A percentile compares a stretch with the other conserved stretches of the same genome.
phyloP scores from a whole-genome alignment of 169 alveolate genomes.

The Babesia ovata region DNA sequence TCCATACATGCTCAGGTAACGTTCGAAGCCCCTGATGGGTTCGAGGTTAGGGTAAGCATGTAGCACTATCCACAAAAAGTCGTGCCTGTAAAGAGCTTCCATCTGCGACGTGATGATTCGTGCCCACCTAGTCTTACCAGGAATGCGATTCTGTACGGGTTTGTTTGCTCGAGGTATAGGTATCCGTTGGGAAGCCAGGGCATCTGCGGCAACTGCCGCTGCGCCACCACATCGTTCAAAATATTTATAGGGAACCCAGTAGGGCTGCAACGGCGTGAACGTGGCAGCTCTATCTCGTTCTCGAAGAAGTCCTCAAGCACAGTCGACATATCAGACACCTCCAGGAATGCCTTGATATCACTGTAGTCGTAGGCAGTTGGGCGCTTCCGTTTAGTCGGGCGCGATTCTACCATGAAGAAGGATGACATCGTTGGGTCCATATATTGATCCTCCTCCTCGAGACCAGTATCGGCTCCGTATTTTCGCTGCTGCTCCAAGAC shows the following conservation, averaged over 20 bases:
- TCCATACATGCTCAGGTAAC: neutral
- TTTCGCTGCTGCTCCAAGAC: constrained; percentile 1
- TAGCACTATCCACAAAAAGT: constrained; percentile 38
- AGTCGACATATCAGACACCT: constrained; percentile 4
- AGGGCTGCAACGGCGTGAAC: constrained; percentile 39
- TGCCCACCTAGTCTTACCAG: constrained; percentile 6
- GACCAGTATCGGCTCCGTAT: neutral
- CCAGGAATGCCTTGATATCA: constrained; percentile 25
- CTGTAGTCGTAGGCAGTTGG: constrained; percentile 16
- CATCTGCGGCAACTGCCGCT: constrained; percentile 10
- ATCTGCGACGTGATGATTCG: neutral
- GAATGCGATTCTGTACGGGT: constrained; percentile 30
- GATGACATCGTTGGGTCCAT: neutral
- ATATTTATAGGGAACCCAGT: constrained; percentile 29
- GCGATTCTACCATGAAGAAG: neutral
- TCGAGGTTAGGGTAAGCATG: constrained; percentile 29
- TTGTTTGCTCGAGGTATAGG: constrained; percentile 6
- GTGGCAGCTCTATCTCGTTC: constrained; percentile 16
- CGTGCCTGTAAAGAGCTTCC: constrained; percentile 38
- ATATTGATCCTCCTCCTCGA: neutral
- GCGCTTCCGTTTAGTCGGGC: neutral
- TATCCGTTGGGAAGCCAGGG: constrained; percentile 21
- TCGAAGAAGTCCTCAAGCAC: neutral
- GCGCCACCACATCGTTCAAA: constrained; percentile 1
- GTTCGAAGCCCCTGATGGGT: constrained; percentile 8